These are phyloP conservation scores for Meyerozyma carpophila DNA, from an alignment of 1,139 yeast genomes.

Conservation along the genomic window DNA sequence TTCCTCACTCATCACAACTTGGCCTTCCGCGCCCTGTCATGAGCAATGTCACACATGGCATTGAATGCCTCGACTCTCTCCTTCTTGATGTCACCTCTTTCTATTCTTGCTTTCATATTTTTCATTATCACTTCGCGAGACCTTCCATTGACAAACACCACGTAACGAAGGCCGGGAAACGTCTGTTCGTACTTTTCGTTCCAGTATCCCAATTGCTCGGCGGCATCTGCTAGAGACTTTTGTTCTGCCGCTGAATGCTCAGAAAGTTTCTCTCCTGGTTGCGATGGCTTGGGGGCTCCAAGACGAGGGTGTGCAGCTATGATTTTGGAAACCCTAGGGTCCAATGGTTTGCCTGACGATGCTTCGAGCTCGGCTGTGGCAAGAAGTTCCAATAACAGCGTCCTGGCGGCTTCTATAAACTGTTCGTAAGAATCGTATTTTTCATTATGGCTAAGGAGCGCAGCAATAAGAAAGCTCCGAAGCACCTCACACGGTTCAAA, in stretches of 20 bases:
- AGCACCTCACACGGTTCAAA: constrained; percentile 67
- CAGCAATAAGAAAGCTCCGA: constrained; percentile 34
- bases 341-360: constrained; percentile 11
- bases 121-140: constrained; percentile 59
- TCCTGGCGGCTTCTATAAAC: constrained; percentile 48
- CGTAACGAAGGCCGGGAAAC: constrained; percentile 82
- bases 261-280: constrained; percentile 42
- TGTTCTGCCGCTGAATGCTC: constrained; percentile 71
- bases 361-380: constrained; percentile 16
- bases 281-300: constrained; percentile 49
- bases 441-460: constrained; percentile 14
- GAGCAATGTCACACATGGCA: constrained; percentile 88
- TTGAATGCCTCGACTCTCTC: constrained; percentile 69
- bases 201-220: constrained; percentile 41
- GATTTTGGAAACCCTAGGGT: constrained; percentile 40
- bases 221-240: constrained; percentile 45
- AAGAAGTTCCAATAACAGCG: constrained; percentile 29
- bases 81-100: constrained; percentile 39
- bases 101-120: constrained; percentile 60
- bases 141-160: constrained; percentile 88
- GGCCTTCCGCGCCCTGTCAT: constrained; percentile 59
- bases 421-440: constrained; percentile 31
- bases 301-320: constrained; percentile 89
- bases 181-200: constrained; percentile 60
- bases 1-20: constrained; percentile 4